phyloP scores from a whole-genome alignment of 1,284 basidiomycete genomes.

The Cryptococcus sp. region DNA sequence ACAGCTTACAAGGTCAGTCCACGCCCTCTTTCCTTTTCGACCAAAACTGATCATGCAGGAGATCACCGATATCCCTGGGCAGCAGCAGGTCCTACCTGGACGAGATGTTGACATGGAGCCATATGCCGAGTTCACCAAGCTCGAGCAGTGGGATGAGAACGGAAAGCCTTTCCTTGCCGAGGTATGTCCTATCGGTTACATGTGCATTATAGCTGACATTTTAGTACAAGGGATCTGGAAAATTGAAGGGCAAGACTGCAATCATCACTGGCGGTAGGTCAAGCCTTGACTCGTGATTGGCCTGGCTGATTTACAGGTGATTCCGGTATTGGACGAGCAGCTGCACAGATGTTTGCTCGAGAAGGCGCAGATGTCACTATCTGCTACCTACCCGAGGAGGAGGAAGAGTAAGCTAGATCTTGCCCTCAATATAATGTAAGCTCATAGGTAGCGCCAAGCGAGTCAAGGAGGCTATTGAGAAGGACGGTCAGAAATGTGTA shows the following conservation, averaged over 20 bases:
- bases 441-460: slow-evolving; percentile 39
- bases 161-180: slow-evolving; percentile 58
- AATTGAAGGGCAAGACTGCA: slow-evolving; percentile 55
- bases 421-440: neutral
- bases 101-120: slow-evolving; percentile 53
- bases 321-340: slow-evolving; percentile 60
- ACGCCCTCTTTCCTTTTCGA: neutral
- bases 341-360: slow-evolving; percentile 59
- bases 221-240: slow-evolving; percentile 25
- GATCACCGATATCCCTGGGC: slow-evolving; percentile 30
- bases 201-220: neutral
- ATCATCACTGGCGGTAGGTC: slow-evolving; percentile 53
- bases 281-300: too few species aligned
- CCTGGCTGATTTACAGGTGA: slow-evolving; percentile 41
- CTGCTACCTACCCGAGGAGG: slow-evolving; percentile 60
- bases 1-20: slow-evolving; percentile 32
- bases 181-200: slow-evolving; percentile 15
- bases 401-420: slow-evolving; percentile 52
- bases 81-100: slow-evolving; percentile 53
- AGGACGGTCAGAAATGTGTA: slow-evolving; percentile 47
- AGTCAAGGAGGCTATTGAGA: slow-evolving; percentile 53
- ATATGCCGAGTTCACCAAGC: slow-evolving; percentile 54
- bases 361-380: slow-evolving; percentile 65
- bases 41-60: slow-evolving; percentile 6
- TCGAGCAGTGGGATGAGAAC: slow-evolving; percentile 58